Base-by-base conservation (phyloP, 495 filamentous ascomycete species). In the Platismatia glauca region DNA sequence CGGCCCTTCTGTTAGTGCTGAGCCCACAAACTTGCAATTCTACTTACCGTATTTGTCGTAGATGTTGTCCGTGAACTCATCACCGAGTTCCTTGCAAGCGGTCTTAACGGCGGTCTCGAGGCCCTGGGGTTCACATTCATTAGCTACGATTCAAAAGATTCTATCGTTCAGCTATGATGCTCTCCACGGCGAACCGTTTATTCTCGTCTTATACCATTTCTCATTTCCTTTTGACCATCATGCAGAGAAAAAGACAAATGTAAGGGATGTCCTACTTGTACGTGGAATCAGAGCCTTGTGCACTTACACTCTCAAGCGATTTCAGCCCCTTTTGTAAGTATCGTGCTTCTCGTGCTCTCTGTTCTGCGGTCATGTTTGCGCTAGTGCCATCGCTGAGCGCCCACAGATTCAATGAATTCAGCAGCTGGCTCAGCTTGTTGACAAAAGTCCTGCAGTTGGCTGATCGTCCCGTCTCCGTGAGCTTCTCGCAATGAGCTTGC, bases 361-460 rank as follows among this genome's bases (percentile, higher is more conserved):
- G 69, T 16, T 76, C 69, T 15, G 75, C 71, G 4, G 74, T 74
- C 60, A 84, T 59, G 52, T 77, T 74, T 18, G 72, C 53, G 7
- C 73, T 72, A 44, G 73, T 71, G 0, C 73, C 77, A 59, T 79
- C 75, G 31, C 74, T 73, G 0, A 78, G 73, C 9, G 80, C 69
- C 78, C 83, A 83, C 1, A 88, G 62, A 38, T 66, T 75, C 4
- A 87, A 62, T 0, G 79, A 83, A 34, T 78, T 78, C 4, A 86
- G 60, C 4, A 85, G 61, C 52, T 80, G 76, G 55, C 68, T 71
- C 2, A 87, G 66, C 39, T 73, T 74, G 16, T 73, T 78, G 35
- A 86, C 72, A 63, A 84, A 84, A 2, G 66, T 64, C 8, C 70
- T 71, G 37, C 76, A 77, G 52, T 69, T 74, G 11, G 72, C 69